Evolutionary conservation across 2,329 filamentous ascomycete genomes (phyloP).

Genomic region (Ascochyta clinopodiicola): DNA sequence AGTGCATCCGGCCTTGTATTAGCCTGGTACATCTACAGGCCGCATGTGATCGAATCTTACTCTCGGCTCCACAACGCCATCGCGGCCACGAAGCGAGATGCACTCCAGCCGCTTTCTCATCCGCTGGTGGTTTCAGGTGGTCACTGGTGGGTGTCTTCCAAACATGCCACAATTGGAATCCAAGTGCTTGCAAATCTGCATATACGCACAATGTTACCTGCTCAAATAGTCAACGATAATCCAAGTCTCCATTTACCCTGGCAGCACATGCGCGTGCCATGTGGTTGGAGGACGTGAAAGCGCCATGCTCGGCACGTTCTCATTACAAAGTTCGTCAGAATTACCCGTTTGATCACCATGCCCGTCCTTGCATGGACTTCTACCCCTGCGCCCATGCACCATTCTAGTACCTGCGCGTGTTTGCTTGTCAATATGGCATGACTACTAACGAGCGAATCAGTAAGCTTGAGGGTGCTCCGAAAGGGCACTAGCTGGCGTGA

Average conservation of each 20-base stretch:
- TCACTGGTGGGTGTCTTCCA: neutral
- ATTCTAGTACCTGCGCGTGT: constrained; percentile 19
- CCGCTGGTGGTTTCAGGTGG: neutral
- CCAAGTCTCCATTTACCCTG: neutral
- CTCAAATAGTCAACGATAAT: neutral
- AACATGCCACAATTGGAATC: neutral
- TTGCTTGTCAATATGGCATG: constrained; percentile 8
- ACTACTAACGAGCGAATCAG: constrained; percentile 8
- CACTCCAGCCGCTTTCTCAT: neutral
- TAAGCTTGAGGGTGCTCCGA: neutral
- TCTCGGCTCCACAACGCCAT: neutral
- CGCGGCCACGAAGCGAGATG: constrained; percentile 4
- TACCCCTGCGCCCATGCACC: constrained; percentile 13
- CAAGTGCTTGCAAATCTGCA: neutral
- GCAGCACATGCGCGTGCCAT: constrained; percentile 1
- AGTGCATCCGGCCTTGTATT: neutral
- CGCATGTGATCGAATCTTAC: neutral
- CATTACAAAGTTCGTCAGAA: constrained; percentile 15
- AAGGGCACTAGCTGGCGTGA: constrained; percentile 7
- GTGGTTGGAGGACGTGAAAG: neutral
- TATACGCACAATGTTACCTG: neutral
- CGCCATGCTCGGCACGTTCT: constrained; percentile 7
- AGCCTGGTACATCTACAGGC: too few relatives aligned
- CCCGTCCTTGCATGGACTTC: constrained; percentile 10
- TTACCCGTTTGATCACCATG: constrained; percentile 13